A percentile compares a stretch with the other conserved stretches of the same genome.
These are phyloP conservation scores for Sicyos baderoa DNA, from an alignment of 306 rosid species.

Conservation along the genomic window DNA sequence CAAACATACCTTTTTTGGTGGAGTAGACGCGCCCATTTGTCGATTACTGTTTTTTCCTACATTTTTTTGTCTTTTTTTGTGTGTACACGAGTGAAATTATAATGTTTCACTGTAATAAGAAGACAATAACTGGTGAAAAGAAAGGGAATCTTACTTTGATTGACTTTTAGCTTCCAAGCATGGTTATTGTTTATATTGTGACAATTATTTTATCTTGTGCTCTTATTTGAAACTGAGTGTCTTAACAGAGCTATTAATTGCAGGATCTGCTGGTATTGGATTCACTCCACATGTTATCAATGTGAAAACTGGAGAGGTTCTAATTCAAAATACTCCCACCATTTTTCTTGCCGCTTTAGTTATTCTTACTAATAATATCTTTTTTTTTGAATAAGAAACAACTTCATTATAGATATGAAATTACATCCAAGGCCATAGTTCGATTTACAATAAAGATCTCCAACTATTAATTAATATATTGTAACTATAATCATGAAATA, in stretches of 20 bases:
- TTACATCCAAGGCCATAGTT: too few species aligned
- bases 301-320: conserved; percentile 74
- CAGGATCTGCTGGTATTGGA: conserved; percentile 42
- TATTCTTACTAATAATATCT: background rate
- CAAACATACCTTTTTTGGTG: conserved; percentile 9
- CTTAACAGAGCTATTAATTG: conserved; percentile 18
- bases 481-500: too few species aligned
- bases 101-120: conserved; percentile 3
- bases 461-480: too few species aligned
- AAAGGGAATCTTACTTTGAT: conserved; percentile 15
- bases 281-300: conserved; percentile 53
- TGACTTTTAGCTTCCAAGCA: conserved; percentile 5
- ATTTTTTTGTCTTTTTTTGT: background rate
- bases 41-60: background rate
- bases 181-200: background rate
- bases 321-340: conserved; percentile 5
- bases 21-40: background rate
- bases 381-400: too few species aligned
- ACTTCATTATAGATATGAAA: too few species aligned
- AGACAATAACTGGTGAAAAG: conserved; percentile 3
- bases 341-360: background rate
- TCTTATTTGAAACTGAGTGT: conserved; percentile 2
- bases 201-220: conserved; percentile 3
- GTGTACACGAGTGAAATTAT: background rate
- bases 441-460: too few species aligned